phyloP scores from a whole-genome alignment of 148 eudicot species.

The Silene conica region DNA sequence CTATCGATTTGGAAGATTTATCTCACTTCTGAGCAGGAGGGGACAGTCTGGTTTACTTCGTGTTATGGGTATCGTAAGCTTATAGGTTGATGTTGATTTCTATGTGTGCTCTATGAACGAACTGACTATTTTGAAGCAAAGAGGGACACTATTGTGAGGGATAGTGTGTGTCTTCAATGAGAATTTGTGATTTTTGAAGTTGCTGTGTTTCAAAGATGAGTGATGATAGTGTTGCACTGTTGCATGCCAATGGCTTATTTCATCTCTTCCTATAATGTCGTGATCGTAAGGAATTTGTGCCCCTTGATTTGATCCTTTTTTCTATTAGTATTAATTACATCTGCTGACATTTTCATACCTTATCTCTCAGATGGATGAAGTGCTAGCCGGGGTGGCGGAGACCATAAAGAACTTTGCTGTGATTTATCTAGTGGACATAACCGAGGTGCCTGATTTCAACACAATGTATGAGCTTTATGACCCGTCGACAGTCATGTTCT shows the following conservation, averaged over 20 bases:
- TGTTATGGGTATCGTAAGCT: not conserved
- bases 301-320: no score
- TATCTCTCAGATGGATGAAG: slow-evolving; percentile 37
- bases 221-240: not conserved
- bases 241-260: not conserved
- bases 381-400: slow-evolving; percentile 34
- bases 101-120: not conserved
- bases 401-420: slow-evolving; percentile 36
- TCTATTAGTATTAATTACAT: no score
- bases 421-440: slow-evolving; percentile 36
- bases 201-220: not conserved
- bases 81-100: not conserved
- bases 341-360: not conserved
- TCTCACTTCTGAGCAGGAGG: not conserved
- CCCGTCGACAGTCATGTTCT: slow-evolving; percentile 37
- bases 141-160: no score
- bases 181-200: no score
- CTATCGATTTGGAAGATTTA: not conserved
- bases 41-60: not conserved
- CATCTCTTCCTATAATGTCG: not conserved
- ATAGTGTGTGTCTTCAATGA: no score
- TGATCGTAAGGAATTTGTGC: no score
- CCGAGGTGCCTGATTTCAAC: slow-evolving; percentile 41
- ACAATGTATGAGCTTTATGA: slow-evolving; percentile 39
- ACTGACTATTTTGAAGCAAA: not conserved